Evolutionary conservation across 495 filamentous ascomycete genomes (phyloP).

Genomic region (Penicillium daleae): DNA sequence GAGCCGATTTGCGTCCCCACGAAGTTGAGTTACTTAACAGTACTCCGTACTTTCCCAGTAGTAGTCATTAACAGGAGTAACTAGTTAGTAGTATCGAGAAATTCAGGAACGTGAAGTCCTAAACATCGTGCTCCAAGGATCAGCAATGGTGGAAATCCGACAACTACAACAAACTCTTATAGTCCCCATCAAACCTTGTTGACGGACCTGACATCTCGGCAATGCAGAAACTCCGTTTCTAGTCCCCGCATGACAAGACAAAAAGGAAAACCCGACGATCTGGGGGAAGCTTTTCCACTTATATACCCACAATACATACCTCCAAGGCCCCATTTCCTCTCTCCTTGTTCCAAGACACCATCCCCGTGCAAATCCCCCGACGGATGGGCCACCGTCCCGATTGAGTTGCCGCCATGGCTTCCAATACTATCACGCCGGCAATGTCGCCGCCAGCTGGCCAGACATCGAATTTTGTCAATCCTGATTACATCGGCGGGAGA

Average conservation of each 20-base stretch:
- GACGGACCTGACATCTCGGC: neutral
- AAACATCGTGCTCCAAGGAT: neutral
- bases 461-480: conserved; percentile 41
- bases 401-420: conserved; percentile 26
- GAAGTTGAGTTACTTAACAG: too few relatives aligned
- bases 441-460: conserved; percentile 37
- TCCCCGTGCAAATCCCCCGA: neutral
- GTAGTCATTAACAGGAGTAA: neutral
- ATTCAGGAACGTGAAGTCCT: neutral
- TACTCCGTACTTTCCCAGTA: too few relatives aligned
- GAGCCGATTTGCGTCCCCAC: neutral
- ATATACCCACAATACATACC: neutral
- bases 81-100: neutral
- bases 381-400: neutral
- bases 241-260: neutral
- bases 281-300: neutral
- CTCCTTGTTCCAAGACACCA: neutral
- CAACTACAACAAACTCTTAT: neutral
- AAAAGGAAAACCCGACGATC: neutral
- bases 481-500: conserved; percentile 21
- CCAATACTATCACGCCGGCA: conserved; percentile 30
- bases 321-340: neutral
- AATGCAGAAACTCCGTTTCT: neutral
- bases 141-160: neutral
- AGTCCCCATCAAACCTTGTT: neutral